These are phyloP conservation scores for Hypoxylon rickii DNA, from an alignment of 495 filamentous ascomycete species.

Conservation along the genomic window DNA sequence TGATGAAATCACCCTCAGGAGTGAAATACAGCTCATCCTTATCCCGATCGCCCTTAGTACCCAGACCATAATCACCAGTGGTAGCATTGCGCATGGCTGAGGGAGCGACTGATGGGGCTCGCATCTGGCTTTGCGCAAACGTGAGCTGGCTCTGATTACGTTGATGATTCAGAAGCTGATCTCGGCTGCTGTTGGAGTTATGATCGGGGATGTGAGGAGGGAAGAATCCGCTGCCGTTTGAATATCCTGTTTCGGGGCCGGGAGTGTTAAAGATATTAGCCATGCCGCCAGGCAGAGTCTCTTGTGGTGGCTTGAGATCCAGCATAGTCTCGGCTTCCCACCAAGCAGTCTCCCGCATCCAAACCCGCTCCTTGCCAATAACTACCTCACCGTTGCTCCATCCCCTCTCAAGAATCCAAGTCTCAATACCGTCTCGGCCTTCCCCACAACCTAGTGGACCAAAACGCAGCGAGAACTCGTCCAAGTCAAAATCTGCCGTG, in stretches of 20 bases:
- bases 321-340: slow-evolving; percentile 98
- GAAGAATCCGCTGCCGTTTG: slow-evolving; percentile 73
- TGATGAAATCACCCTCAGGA: slow-evolving; percentile 59
- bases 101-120: slow-evolving; percentile 74
- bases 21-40: slow-evolving; percentile 74
- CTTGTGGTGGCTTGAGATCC: slow-evolving; percentile 71
- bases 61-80: slow-evolving; percentile 85
- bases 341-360: slow-evolving; percentile 94
- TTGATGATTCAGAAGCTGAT: slow-evolving; percentile 67
- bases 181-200: slow-evolving; percentile 67
- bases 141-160: slow-evolving; percentile 61
- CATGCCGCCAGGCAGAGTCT: slow-evolving; percentile 43
- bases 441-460: slow-evolving; percentile 82
- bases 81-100: slow-evolving; percentile 66
- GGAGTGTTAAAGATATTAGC: slow-evolving; percentile 54
- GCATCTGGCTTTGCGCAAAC: slow-evolving; percentile 60
- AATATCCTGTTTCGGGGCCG: slow-evolving; percentile 67
- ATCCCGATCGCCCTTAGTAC: slow-evolving; percentile 78
- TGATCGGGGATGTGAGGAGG: slow-evolving; percentile 61
- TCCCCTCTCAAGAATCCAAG: slow-evolving; percentile 91
- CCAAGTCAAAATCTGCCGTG: slow-evolving; percentile 92
- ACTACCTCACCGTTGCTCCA: slow-evolving; percentile 98
- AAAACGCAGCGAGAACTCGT: slow-evolving; percentile 88
- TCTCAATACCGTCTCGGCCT: slow-evolving; percentile 91
- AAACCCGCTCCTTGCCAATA: slow-evolving; percentile 85